Percentiles rank a stretch among this genome's conserved stretches.
These are phyloP conservation scores for Saposhnikovia divaricata DNA, from an alignment of 129 eudicot genomes.

Conservation along the genomic window DNA sequence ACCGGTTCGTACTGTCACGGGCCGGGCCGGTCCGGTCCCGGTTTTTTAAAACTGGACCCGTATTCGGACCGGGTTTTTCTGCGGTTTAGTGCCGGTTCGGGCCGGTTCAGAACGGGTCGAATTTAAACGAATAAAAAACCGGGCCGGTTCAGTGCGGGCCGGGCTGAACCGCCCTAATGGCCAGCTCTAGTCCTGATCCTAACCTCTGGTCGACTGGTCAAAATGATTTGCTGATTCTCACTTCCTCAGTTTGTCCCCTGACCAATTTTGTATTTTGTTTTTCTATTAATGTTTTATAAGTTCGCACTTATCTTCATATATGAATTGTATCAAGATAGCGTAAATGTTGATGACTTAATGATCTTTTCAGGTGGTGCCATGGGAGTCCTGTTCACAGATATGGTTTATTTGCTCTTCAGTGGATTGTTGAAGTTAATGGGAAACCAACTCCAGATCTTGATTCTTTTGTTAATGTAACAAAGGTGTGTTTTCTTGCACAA, in stretches of 20 bases:
- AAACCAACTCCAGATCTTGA: conserved; percentile 84
- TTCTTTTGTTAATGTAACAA: conserved; percentile 70
- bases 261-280: not conserved
- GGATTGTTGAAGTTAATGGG: conserved; percentile 96
- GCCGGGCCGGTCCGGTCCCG: too few species aligned
- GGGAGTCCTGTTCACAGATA: conserved; percentile 93
- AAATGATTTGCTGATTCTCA: not conserved
- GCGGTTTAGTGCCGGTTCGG: too few species aligned
- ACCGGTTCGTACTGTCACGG: too few species aligned
- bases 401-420: conserved; percentile 83
- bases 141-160: too few species aligned
- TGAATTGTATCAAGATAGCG: too few species aligned
- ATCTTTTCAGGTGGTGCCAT: conserved; percentile 71
- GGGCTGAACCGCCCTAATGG: too few species aligned
- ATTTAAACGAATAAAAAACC: too few species aligned
- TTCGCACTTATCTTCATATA: not conserved
- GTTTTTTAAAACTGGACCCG: too few species aligned
- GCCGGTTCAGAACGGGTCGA: too few species aligned
- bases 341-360: too few species aligned
- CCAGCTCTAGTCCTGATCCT: too few species aligned
- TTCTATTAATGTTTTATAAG: not conserved
- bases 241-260: not conserved
- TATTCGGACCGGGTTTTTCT: too few species aligned
- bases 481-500: conserved; percentile 36
- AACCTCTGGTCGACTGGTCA: not conserved